Evolutionary conservation across 176 grass and related monocot genomes (phyloP), one percentile per base, ranked within the genome.

Genomic region (Hordeum marinum): DNA sequence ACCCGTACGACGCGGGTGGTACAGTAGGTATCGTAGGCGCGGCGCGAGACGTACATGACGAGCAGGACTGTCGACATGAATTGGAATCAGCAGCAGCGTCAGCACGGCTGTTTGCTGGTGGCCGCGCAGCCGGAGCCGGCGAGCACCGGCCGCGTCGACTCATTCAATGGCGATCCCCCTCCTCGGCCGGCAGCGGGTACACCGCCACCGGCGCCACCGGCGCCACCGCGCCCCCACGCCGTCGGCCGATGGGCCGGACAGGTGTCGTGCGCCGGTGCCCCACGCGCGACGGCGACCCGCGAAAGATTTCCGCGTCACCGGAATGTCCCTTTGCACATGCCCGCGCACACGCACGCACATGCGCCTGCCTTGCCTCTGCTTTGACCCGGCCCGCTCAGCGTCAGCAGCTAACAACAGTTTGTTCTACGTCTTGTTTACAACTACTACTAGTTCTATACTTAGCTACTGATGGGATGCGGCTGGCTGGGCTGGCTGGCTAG

Each of bases 261-360:
- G 40, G 89, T 68, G 84, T 75, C 80, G 80, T 70, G 58, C 85
- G 15, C 29, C 85, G 5, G 42, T 15, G 64, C 36, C 83, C 63
- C 74, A 77, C 29, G 78, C 41, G 17, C 24, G 84, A 89, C 62
- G 35, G 78, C 52, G 78, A 89, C 34, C 14, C 0, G 72, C 45
- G 8, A 0, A 6, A 64, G 7, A 41, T 32, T 77, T 37, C 26
- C 26, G 36, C 45, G 52, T 50, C 52, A 34, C 18, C 45, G 15
- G 75, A 76, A 84, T 87, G 85, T 77, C 7, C 8, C 78, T 35
- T 35, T 8, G 70, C 85, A 68, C 48, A 68, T 69, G 80, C 74
- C 62, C 78, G 10, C 11, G 60, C 48, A 68, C 36, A 43, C 43
- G 37, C 68, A 2, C 63, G 62, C 73, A 68, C 60, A 84, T 69